Evolutionary conservation across 2,329 filamentous ascomycete genomes (phyloP).

Genomic region (Paecilomyces sp.): DNA sequence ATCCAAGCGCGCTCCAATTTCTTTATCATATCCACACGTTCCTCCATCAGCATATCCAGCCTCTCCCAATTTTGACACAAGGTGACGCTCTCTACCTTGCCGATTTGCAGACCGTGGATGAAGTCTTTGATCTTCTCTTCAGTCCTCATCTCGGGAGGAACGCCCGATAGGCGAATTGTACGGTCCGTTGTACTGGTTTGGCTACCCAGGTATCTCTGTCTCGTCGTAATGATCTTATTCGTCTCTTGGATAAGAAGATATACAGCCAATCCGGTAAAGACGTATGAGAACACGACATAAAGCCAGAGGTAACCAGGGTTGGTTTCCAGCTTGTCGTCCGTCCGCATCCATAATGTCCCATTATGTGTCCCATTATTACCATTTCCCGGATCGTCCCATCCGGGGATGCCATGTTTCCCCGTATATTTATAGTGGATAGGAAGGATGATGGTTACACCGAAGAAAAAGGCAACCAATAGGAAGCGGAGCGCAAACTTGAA

Average conservation of each 20-base stretch:
- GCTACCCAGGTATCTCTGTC: constrained; percentile 85
- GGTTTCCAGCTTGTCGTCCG: constrained; percentile 20
- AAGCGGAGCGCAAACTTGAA: constrained; percentile 93
- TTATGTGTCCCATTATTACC: constrained; percentile 19
- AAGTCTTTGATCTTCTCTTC: constrained; percentile 80
- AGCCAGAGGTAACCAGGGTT: constrained; percentile 68
- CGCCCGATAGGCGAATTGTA: constrained; percentile 84
- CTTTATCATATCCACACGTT: constrained; percentile 59
- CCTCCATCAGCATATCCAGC: constrained; percentile 65
- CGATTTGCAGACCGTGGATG: constrained; percentile 81
- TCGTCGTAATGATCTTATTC: constrained; percentile 71
- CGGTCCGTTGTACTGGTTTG: constrained; percentile 95
- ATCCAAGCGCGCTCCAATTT: constrained; percentile 81
- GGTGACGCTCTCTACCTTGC: constrained; percentile 79
- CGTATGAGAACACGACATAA: constrained; percentile 88
- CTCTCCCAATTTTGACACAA: constrained; percentile 81
- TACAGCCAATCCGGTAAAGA: constrained; percentile 76
- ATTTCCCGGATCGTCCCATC: constrained; percentile 27
- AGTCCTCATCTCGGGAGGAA: constrained; percentile 69
- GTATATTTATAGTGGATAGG: constrained; percentile 72
- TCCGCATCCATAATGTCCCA: background rate
- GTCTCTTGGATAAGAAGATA: constrained; percentile 82
- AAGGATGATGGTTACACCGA: constrained; percentile 71
- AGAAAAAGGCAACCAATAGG: constrained; percentile 70
- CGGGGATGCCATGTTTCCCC: constrained; percentile 33